Evolutionary conservation across 306 rosid genomes (phyloP).

Genomic region (Vachellia pachyceras): DNA sequence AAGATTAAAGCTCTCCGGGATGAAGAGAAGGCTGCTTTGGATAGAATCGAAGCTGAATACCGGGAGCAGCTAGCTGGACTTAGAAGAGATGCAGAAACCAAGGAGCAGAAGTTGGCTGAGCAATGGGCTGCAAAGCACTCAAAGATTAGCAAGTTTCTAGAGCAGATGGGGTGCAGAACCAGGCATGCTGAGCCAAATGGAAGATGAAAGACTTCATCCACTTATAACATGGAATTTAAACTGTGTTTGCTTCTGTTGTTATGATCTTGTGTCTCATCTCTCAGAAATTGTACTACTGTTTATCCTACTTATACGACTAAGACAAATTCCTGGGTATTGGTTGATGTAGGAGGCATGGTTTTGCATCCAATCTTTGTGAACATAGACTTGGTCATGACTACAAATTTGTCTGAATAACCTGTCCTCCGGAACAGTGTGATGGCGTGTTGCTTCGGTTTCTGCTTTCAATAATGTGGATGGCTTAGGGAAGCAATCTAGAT

Average conservation of each 20-base stretch:
- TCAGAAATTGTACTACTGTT: constrained; percentile 30
- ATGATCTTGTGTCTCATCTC: constrained; percentile 42
- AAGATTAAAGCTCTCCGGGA: constrained; percentile 89
- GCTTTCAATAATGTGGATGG: background rate
- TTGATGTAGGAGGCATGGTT: constrained; percentile 14
- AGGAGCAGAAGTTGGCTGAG: constrained; percentile 94
- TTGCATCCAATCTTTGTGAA: constrained; percentile 30
- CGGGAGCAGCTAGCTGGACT: constrained; percentile 80
- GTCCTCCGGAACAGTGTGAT: background rate
- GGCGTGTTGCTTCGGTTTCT: background rate
- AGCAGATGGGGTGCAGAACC: constrained; percentile 76
- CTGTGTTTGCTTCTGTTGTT: constrained; percentile 21
- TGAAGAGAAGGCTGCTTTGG: constrained; percentile 73
- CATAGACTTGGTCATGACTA: background rate
- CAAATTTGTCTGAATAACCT: background rate
- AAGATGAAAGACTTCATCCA: too few relatives aligned
- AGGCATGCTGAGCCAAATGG: too few relatives aligned
- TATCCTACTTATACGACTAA: constrained; percentile 33
- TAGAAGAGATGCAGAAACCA: constrained; percentile 86
- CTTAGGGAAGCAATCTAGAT: too few relatives aligned
- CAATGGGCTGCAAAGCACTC: constrained; percentile 90
- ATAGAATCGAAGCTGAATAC: constrained; percentile 85
- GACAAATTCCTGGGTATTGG: constrained; percentile 34
- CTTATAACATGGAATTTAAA: background rate
- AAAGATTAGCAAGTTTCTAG: constrained; percentile 76